These are phyloP conservation scores for Colletotrichum simmondsii DNA, from an alignment of 2,329 filamentous ascomycete species.

Conservation along the genomic window DNA sequence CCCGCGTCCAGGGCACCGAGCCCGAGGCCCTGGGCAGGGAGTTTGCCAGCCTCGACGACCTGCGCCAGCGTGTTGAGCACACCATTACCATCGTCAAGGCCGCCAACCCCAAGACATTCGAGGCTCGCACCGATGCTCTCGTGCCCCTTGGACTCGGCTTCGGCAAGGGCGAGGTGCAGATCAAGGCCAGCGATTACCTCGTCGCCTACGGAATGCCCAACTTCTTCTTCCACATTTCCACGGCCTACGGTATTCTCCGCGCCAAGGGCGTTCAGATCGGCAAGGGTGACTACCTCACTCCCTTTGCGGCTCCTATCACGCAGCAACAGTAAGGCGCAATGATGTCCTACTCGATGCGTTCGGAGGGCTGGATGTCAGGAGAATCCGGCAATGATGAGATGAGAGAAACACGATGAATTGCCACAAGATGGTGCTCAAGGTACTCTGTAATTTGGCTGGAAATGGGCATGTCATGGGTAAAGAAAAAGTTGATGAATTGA, in stretches of 20 bases:
- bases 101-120: slow-evolving; percentile 38
- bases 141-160: slow-evolving; percentile 36
- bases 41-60: slow-evolving; percentile 47
- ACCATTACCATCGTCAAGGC: slow-evolving; percentile 44
- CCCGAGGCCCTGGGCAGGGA: slow-evolving; percentile 39
- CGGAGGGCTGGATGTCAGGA: too few relatives aligned
- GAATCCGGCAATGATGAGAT: neutral
- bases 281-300: slow-evolving; percentile 62
- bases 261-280: slow-evolving; percentile 67
- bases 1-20: slow-evolving; percentile 46
- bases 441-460: neutral
- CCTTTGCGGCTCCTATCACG: slow-evolving; percentile 29
- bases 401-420: slow-evolving; percentile 9
- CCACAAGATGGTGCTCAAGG: slow-evolving; percentile 16
- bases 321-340: slow-evolving; percentile 1
- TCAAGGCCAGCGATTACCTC: slow-evolving; percentile 52
- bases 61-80: slow-evolving; percentile 45
- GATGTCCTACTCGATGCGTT: too few relatives aligned
- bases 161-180: slow-evolving; percentile 40
- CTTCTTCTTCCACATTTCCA: slow-evolving; percentile 69
- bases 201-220: slow-evolving; percentile 62
- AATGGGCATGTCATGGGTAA: neutral
- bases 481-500: neutral
- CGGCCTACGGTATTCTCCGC: slow-evolving; percentile 67
- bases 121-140: slow-evolving; percentile 39